Percentiles rank a stretch among this genome's conserved stretches.
These are phyloP conservation scores for Podila clonocystis DNA, from an alignment of 192 early-diverging fungal species.

Conservation along the genomic window DNA sequence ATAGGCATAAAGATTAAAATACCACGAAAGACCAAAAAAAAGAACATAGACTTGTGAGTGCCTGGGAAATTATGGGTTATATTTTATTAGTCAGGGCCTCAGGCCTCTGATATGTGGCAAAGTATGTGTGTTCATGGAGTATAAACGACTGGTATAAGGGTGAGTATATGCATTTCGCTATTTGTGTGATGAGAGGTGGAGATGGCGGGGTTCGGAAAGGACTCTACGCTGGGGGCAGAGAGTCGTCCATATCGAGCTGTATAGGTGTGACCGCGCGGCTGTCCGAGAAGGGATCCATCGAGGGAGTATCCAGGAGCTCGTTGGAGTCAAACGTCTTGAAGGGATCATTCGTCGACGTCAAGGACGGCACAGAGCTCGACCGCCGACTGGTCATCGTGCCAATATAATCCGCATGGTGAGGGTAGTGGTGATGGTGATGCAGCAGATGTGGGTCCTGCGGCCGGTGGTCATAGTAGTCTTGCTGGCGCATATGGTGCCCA, in stretches of 20 bases:
- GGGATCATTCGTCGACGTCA: constrained; percentile 47
- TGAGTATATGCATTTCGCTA: background rate
- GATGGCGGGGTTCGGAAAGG: background rate
- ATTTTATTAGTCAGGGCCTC: too few species aligned
- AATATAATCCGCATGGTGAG: background rate
- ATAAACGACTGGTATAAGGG: background rate
- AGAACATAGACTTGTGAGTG: too few species aligned
- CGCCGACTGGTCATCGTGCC: constrained; percentile 15
- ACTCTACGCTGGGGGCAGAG: background rate
- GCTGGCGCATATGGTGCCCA: constrained; percentile 8
- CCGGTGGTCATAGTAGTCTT: background rate
- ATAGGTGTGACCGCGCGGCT: background rate
- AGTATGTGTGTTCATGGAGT: too few species aligned
- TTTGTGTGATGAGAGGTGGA: background rate
- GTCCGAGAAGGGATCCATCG: background rate
- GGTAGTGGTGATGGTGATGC: constrained; percentile 1
- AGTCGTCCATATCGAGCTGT: background rate
- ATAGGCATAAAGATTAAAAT: too few species aligned
- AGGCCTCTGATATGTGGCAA: too few species aligned
- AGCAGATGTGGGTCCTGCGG: background rate
- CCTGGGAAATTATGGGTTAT: too few species aligned
- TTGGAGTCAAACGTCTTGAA: constrained; percentile 49
- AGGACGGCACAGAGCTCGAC: constrained; percentile 24
- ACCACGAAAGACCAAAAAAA: too few species aligned
- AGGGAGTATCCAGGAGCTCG: background rate